Evolutionary conservation across 2,329 filamentous ascomycete species (phyloP), one percentile per base, ranked within the genome.

Genomic region (Tolypocladium tropicale): DNA sequence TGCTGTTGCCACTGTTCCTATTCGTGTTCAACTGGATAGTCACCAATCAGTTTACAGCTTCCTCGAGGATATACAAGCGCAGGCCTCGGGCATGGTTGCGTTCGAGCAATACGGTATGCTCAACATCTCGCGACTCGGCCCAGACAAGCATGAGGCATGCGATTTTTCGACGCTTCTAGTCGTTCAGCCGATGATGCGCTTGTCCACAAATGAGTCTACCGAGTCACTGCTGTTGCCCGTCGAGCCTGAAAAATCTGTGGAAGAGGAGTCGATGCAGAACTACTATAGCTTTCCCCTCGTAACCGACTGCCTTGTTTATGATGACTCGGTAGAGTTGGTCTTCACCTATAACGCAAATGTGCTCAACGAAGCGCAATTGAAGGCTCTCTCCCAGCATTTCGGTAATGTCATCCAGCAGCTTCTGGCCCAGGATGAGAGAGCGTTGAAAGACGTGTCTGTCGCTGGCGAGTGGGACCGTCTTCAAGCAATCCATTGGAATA

Each of bases 1-100:
- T 6, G 64, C 65, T 0, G 65, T 72, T 23, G 63, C 64, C 11
- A 68, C 67, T 3, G 60, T 71, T 0, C 68, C 68, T 7, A 50
- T 68, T 1, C 59, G 66, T 6, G 52, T 66, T 3, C 36, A 32
- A 2, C 16, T 66, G 3, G 48, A 60, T 5, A 50, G 23, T 21
- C 25, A 55, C 7, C 52, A 53, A 6, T 55, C 54, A 1, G 28
- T 65, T 16, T 43, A 55, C 23, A 52, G 60, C 9, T 62, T 61
- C 10, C 53, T 69, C 3, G 39, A 58, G 1, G 28, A 56, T 2
- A 53, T 64, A 2, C 56, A 58, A 16, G 23, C 12, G 4, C 56
- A 58, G 18, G 33, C 56, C 4, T 11, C 39, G 2, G 21, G 52
- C 1, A 58, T 56, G 55, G 43, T 58, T 21, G 54, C 49, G 4